Evolutionary conservation across 495 filamentous ascomycete species (phyloP).

Genomic region (Xylaria bambusicola): DNA sequence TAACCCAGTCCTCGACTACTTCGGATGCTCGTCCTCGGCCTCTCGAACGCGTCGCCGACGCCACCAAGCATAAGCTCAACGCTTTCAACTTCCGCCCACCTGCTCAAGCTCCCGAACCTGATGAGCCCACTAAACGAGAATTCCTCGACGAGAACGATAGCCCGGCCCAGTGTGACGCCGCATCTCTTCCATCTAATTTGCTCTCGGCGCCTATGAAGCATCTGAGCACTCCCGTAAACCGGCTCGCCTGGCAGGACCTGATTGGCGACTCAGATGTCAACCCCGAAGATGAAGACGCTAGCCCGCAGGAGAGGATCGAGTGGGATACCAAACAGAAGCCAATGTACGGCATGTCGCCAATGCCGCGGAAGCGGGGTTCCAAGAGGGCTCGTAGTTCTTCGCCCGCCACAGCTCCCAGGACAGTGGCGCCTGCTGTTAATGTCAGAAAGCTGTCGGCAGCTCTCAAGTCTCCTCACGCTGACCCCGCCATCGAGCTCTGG

Average conservation of each 20-base stretch:
- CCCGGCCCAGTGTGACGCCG: constrained; percentile 7
- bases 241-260: constrained; percentile 76
- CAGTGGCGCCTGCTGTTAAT: constrained; percentile 37
- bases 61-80: constrained; percentile 52
- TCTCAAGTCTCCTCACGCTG: constrained; percentile 73
- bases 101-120: constrained; percentile 18
- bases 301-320: constrained; percentile 44
- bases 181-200: constrained; percentile 21
- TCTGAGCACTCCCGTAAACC: constrained; percentile 72
- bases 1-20: constrained; percentile 22
- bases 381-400: constrained; percentile 84
- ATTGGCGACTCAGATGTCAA: constrained; percentile 66
- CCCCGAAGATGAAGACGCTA: constrained; percentile 43
- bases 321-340: constrained; percentile 41
- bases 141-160: constrained; percentile 19
- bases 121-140: constrained; percentile 14
- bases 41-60: constrained; percentile 47
- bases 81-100: constrained; percentile 45
- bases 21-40: constrained; percentile 24
- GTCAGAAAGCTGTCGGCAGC: constrained; percentile 56
- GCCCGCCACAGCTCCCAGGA: constrained; percentile 45
- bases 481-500: constrained; percentile 87
- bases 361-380: constrained; percentile 52
- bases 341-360: constrained; percentile 46
- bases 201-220: constrained; percentile 37